These are phyloP conservation scores for Pseudozyma sp. DNA, from an alignment of 1,284 basidiomycete species.

Conservation along the genomic window DNA sequence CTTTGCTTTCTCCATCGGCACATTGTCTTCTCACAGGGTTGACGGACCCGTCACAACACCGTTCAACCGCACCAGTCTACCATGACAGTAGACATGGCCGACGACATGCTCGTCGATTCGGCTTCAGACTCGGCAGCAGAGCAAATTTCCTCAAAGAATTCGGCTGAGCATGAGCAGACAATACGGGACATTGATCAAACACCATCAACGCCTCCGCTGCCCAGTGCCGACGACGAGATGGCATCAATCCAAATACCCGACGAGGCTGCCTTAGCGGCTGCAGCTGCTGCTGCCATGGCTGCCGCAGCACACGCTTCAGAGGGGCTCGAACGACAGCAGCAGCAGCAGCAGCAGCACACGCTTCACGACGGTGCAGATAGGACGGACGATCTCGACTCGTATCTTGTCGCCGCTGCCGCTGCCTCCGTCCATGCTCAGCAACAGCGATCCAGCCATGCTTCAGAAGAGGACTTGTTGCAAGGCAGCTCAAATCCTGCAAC, in stretches of 20 bases:
- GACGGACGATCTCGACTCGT: conserved; percentile 39
- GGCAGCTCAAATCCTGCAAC: conserved; percentile 19
- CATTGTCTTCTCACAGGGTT: conserved; percentile 7
- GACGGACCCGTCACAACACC: conserved; percentile 42
- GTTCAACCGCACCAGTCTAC: conserved; percentile 13
- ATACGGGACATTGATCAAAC: neutral
- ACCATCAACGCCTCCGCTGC: conserved; percentile 10
- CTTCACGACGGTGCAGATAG: neutral
- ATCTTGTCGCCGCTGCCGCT: conserved; percentile 50
- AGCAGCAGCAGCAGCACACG: neutral
- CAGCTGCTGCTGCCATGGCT: conserved; percentile 49
- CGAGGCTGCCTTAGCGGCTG: conserved; percentile 37
- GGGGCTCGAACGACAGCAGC: neutral
- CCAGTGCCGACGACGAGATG: conserved; percentile 2
- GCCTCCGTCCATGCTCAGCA: conserved; percentile 52
- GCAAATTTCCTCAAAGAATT: neutral
- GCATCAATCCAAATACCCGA: conserved; percentile 26
- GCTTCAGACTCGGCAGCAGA: neutral
- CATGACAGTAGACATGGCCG: conserved; percentile 20
- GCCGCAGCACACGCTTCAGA: conserved; percentile 28
- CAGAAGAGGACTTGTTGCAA: conserved; percentile 5
- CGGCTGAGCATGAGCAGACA: neutral
- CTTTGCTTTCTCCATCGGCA: neutral
- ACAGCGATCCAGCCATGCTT: conserved; percentile 13
- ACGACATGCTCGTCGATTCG: conserved; percentile 21